phyloP scores from a whole-genome alignment of 257 asterid genomes.

The Salvia splendens region DNA sequence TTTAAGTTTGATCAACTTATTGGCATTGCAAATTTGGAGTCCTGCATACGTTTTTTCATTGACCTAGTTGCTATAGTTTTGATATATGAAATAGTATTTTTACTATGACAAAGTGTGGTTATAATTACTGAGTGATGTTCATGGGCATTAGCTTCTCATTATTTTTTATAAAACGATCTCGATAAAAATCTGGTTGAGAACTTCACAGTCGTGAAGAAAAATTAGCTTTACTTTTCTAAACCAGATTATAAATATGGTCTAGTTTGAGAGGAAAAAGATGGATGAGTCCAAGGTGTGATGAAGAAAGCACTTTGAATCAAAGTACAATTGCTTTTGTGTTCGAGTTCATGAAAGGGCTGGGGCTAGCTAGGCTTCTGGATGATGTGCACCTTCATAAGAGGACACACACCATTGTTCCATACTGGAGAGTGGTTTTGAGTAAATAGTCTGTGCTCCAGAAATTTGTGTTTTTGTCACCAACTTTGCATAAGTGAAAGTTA shows the following conservation, averaged over 20 bases:
- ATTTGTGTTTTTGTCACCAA: slow-evolving; percentile 16
- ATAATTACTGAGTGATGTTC: slow-evolving; percentile 25
- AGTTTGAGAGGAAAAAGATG: slow-evolving; percentile 22
- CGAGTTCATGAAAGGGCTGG: slow-evolving; percentile 16
- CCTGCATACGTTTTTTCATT: slow-evolving; percentile 2
- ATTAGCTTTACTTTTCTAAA: slow-evolving; percentile 10
- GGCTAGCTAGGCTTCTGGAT: slow-evolving; percentile 3
- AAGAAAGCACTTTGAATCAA: slow-evolving; percentile 25
- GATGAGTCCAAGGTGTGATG: slow-evolving; percentile 11
- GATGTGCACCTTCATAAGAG: not conserved
- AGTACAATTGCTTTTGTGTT: slow-evolving; percentile 1
- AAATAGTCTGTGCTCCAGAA: slow-evolving; percentile 11
- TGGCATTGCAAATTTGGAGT: slow-evolving; percentile 6
- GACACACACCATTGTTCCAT: slow-evolving; percentile 3
- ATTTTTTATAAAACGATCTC: not conserved
- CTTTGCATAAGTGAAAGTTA: slow-evolving; percentile 9
- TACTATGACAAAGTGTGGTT: slow-evolving; percentile 12
- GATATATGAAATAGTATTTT: not conserved
- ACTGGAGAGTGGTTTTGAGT: slow-evolving; percentile 8
- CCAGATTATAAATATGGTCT: slow-evolving; percentile 11
- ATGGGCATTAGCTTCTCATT: slow-evolving; percentile 19
- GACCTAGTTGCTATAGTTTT: slow-evolving; percentile 4
- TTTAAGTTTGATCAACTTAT: slow-evolving; percentile 19
- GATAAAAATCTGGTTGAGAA: not conserved
- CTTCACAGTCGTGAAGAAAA: slow-evolving; percentile 18